Percentiles rank a stretch among this genome's conserved stretches.
phyloP scores from a whole-genome alignment of 768 basidiomycete species.

The Pleurotus giganteus region DNA sequence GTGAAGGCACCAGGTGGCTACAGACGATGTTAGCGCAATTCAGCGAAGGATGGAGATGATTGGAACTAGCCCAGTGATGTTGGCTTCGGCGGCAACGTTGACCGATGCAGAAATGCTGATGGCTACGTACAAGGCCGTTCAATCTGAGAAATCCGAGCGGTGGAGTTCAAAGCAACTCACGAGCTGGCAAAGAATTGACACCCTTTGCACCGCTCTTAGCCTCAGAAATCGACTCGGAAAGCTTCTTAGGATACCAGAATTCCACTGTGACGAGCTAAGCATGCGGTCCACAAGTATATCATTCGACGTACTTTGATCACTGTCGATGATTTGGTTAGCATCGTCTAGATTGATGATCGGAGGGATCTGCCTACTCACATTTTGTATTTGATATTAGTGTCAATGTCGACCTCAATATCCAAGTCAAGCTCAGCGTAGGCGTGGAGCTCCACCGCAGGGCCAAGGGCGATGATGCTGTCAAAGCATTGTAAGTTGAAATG shows the following conservation, averaged over 20 bases:
- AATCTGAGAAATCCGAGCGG: too few species aligned
- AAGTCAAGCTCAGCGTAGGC: not conserved
- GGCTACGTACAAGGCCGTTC: not conserved
- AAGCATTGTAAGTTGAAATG: not conserved
- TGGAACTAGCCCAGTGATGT: not conserved
- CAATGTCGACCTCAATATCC: not conserved
- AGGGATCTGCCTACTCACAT: not conserved
- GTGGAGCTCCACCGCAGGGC: not conserved
- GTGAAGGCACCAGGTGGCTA: constrained; percentile 1
- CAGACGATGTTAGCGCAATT: not conserved
- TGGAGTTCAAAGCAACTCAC: not conserved
- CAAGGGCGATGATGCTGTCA: not conserved
- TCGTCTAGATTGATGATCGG: not conserved
- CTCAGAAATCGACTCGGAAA: not conserved
- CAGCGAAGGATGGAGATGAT: not conserved
- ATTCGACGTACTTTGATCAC: not conserved
- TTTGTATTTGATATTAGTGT: not conserved
- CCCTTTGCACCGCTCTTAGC: not conserved
- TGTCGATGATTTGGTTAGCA: not conserved
- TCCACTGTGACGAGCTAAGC: not conserved
- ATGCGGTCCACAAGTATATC: not conserved
- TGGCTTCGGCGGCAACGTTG: not conserved
- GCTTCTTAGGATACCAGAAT: constrained; percentile 2
- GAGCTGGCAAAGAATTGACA: not conserved
- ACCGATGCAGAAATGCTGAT: constrained; percentile 1